Percentiles rank a stretch among this genome's conserved stretches.
Conservation (phyloP, 2,329 filamentous ascomycete genomes). For the Cercospora nicotianae region DNA sequence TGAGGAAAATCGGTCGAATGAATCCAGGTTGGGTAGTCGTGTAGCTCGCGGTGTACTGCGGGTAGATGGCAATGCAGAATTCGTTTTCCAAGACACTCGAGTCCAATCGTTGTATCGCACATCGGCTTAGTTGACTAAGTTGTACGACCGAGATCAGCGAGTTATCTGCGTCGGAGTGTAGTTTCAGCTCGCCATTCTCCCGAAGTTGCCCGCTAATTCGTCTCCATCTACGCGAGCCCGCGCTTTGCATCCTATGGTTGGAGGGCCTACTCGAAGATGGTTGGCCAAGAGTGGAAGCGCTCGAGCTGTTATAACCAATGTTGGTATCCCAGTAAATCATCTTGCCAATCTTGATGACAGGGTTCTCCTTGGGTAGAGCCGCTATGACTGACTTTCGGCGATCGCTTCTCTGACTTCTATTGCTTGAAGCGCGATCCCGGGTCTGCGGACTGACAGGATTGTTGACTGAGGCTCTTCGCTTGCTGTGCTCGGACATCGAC, state of each 20-base stretch:
- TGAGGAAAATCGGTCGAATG: constrained; percentile 84
- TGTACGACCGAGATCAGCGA: constrained; percentile 80
- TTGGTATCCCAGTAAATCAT: constrained; percentile 77
- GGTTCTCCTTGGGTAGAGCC: constrained; percentile 64
- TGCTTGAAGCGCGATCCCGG: constrained; percentile 34
- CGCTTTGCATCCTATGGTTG: constrained; percentile 57
- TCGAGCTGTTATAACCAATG: constrained; percentile 51
- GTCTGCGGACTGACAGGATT: constrained; percentile 20
- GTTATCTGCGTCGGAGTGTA: constrained; percentile 83
- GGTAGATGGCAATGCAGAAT: constrained; percentile 92
- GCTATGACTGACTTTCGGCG: constrained; percentile 49
- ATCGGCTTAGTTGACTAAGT: constrained; percentile 82
- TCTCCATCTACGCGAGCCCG: constrained; percentile 70
- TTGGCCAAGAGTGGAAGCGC: constrained; percentile 24
- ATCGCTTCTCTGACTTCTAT: constrained; percentile 31
- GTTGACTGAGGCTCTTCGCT: constrained; percentile 28
- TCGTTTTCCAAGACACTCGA: constrained; percentile 88
- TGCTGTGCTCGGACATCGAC: constrained; percentile 20
- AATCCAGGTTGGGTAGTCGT: constrained; percentile 66
- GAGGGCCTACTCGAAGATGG: constrained; percentile 44
- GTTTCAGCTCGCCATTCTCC: constrained; percentile 90
- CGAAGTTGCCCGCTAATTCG: constrained; percentile 89
- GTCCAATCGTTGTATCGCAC: constrained; percentile 86
- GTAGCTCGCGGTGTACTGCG: constrained; percentile 78
- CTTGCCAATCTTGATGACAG: constrained; percentile 83